Conservation (phyloP, 2,329 filamentous ascomycete genomes). For the Fusarium oxysporum region DNA sequence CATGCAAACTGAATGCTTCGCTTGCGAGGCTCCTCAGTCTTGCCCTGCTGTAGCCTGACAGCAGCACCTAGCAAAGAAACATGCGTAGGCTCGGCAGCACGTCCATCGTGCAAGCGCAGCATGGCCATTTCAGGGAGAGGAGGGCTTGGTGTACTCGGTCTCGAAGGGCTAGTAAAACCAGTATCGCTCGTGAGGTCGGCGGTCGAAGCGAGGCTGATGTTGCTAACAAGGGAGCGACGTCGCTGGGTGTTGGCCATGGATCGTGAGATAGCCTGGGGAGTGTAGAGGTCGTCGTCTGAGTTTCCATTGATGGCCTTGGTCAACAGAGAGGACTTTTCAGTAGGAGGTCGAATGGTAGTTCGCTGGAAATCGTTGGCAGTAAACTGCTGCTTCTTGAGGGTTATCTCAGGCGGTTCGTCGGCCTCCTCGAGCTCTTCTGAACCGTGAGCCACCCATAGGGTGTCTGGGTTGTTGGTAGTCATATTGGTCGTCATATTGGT, state of each 20-base stretch:
- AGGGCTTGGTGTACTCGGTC: conserved; percentile 88
- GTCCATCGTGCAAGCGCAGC: conserved; percentile 53
- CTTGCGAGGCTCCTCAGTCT: conserved; percentile 72
- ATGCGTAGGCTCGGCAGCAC: conserved; percentile 43
- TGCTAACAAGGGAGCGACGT: conserved; percentile 80
- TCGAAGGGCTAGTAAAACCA: conserved; percentile 88
- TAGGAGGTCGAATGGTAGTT: conserved; percentile 60
- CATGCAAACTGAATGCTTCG: conserved; percentile 95
- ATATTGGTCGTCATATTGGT: conserved; percentile 53
- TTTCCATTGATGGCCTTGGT: conserved; percentile 83
- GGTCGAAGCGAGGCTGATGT: conserved; percentile 82
- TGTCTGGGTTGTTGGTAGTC: conserved; percentile 45
- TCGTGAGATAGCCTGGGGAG: conserved; percentile 48
- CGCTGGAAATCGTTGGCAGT: conserved; percentile 57
- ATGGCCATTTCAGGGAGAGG: conserved; percentile 73
- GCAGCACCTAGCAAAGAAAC: conserved; percentile 42
- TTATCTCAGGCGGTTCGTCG: conserved; percentile 86
- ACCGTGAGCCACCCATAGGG: conserved; percentile 51
- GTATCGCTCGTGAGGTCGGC: conserved; percentile 96
- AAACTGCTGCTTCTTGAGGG: conserved; percentile 43
- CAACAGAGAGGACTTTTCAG: conserved; percentile 81
- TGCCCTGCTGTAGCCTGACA: conserved; percentile 34
- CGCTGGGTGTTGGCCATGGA: conserved; percentile 53
- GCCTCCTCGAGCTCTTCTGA: conserved; percentile 78
- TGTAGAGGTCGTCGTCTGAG: conserved; percentile 66